These are phyloP conservation scores for Hemisphaericaspora nanyangensis DNA, from an alignment of 805 yeast genomes.

Conservation along the genomic window DNA sequence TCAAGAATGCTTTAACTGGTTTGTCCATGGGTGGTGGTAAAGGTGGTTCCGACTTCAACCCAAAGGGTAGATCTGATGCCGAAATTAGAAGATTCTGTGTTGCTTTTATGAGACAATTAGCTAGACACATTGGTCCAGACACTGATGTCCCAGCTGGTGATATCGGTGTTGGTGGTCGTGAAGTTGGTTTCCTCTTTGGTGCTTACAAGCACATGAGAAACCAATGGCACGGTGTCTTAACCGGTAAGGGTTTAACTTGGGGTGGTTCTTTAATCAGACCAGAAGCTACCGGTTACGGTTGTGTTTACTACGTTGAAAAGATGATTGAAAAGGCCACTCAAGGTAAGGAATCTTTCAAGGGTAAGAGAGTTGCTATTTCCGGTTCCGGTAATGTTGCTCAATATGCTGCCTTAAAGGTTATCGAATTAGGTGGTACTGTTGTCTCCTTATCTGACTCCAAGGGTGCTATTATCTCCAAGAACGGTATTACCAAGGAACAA, in stretches of 20 bases:
- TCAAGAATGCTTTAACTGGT: conserved; percentile 97
- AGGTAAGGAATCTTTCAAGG: conserved; percentile 86
- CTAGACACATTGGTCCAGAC: conserved; percentile 94
- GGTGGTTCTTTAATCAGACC: conserved; percentile 99
- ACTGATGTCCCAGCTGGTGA: conserved; percentile 99
- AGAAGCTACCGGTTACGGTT: conserved; percentile 99
- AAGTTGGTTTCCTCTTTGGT: conserved; percentile 92
- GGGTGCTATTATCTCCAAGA: conserved; percentile 76
- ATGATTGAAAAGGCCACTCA: conserved; percentile 91
- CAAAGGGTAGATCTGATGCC: conserved; percentile 87
- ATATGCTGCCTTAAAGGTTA: conserved; percentile 95
- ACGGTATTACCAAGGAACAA: conserved; percentile 84
- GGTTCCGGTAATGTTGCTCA: conserved; percentile 99
- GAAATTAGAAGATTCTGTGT: conserved; percentile 97
- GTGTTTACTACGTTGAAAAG: conserved; percentile 94
- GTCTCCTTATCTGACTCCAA: conserved; percentile 92
- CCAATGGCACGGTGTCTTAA: conserved; percentile 94
- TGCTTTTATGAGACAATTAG: conserved; percentile 92
- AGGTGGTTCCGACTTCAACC: conserved; percentile 98
- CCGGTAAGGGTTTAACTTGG: conserved; percentile 98
- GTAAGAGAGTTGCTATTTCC: conserved; percentile 93
- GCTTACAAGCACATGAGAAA: conserved; percentile 90
- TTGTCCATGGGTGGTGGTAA: conserved; percentile 99
- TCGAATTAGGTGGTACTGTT: conserved; percentile 94
- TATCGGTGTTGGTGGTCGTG: conserved; percentile 97